These are phyloP conservation scores for Penicillium cosmopolitanum DNA, from an alignment of 495 filamentous ascomycete species.

Conservation along the genomic window DNA sequence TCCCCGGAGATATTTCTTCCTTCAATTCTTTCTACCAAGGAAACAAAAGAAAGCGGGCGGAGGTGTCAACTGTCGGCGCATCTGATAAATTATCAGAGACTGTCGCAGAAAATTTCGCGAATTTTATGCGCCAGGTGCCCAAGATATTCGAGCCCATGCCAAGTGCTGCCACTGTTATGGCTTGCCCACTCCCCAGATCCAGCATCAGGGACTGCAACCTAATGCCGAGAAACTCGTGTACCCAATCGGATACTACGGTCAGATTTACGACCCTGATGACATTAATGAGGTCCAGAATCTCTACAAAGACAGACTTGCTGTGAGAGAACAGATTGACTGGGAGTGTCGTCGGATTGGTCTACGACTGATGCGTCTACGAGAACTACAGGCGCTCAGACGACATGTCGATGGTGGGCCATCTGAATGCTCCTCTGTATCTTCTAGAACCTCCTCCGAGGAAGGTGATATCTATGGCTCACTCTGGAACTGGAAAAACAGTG, in stretches of 20 bases:
- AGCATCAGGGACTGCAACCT: neutral
- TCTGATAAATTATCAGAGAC: too few relatives aligned
- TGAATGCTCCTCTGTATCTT: too few relatives aligned
- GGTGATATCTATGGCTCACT: neutral
- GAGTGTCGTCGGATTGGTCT: slow-evolving; percentile 10
- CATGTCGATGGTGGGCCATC: neutral
- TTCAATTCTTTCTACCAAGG: too few relatives aligned
- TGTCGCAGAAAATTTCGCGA: too few relatives aligned
- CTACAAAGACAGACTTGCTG: neutral
- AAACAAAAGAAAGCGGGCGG: too few relatives aligned
- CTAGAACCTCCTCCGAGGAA: neutral
- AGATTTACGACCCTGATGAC: neutral
- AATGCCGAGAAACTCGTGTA: neutral
- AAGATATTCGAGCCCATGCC: too few relatives aligned
- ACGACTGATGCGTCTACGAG: slow-evolving; percentile 5
- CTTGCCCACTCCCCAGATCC: neutral
- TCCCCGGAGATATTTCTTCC: too few relatives aligned
- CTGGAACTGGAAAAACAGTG: neutral
- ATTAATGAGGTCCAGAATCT: neutral
- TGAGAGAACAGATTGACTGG: slow-evolving; percentile 9
- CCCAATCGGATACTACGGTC: neutral
- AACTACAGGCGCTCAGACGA: neutral
- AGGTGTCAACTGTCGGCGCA: too few relatives aligned
- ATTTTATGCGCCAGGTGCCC: too few relatives aligned
- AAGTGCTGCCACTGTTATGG: neutral